Conservation (phyloP, 2,329 filamentous ascomycete species). For the Phialophora verrucosa region DNA sequence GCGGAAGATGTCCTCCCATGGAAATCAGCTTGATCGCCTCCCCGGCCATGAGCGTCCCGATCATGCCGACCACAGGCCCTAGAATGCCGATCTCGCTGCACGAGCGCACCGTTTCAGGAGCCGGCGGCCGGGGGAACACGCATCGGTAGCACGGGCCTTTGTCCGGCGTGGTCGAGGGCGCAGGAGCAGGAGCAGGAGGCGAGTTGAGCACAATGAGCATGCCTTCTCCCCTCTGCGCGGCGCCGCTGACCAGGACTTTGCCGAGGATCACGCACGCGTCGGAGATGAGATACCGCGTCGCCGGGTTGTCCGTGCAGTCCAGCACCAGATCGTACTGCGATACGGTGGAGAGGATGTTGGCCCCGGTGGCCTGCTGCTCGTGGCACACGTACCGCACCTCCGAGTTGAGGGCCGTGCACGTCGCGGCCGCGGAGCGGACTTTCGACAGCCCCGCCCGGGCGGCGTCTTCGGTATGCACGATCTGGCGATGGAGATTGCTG, state of each 20-base stretch:
- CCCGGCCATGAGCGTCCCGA: slow-evolving; percentile 90
- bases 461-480: slow-evolving; percentile 68
- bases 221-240: slow-evolving; percentile 84
- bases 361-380: slow-evolving; percentile 25
- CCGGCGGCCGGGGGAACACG: slow-evolving; percentile 86
- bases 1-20: slow-evolving; percentile 25
- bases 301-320: slow-evolving; percentile 94
- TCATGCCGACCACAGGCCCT: slow-evolving; percentile 87
- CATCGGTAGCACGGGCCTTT: slow-evolving; percentile 92
- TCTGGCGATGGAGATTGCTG: slow-evolving; percentile 91
- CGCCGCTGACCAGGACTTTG: slow-evolving; percentile 85
- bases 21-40: slow-evolving; percentile 86
- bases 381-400: slow-evolving; percentile 28
- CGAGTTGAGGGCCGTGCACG: slow-evolving; percentile 35
- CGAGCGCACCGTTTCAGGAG: slow-evolving; percentile 77
- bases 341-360: slow-evolving; percentile 27
- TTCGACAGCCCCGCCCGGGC: slow-evolving; percentile 64
- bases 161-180: slow-evolving; percentile 23
- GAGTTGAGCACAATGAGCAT: slow-evolving; percentile 76
- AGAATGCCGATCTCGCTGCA: slow-evolving; percentile 94
- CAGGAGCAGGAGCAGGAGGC: slow-evolving; percentile 62
- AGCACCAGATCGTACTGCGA: slow-evolving; percentile 77
- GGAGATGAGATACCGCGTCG: slow-evolving; percentile 88
- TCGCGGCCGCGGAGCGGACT: slow-evolving; percentile 30
- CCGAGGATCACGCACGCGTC: slow-evolving; percentile 81